Conservation (phyloP, 768 basidiomycete species). For the Leucocoprinus leucothites region DNA sequence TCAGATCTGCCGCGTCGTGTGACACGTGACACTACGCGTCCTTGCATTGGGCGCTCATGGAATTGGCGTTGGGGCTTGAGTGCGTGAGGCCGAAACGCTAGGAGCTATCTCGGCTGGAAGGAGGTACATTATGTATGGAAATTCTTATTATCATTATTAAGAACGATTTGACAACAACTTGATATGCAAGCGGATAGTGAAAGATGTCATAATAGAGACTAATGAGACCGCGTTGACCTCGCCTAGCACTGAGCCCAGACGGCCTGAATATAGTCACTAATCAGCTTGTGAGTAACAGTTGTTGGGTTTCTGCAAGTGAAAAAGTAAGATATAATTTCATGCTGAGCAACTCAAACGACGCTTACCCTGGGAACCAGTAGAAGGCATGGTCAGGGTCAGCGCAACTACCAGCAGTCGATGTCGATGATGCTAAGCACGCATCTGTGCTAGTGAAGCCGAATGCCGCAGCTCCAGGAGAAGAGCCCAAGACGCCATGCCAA, state of each 20-base stretch:
- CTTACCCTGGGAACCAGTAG: constrained; percentile 9
- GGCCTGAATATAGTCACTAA: constrained; percentile 10
- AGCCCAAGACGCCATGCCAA: constrained; percentile 42
- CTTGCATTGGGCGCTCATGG: background rate
- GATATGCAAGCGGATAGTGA: too few species aligned
- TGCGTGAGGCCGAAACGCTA: too few species aligned
- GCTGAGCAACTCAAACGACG: background rate
- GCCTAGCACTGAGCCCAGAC: constrained; percentile 8
- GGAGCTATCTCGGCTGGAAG: too few species aligned
- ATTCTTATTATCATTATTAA: too few species aligned
- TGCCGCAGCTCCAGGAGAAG: constrained; percentile 40
- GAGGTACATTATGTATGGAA: too few species aligned
- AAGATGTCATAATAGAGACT: too few species aligned
- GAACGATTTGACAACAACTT: too few species aligned
- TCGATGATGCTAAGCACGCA: constrained; percentile 2
- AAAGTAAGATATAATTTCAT: background rate
- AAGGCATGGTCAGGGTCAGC: constrained; percentile 8
- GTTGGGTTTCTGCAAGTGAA: background rate
- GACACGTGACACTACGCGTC: background rate
- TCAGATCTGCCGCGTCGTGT: background rate
- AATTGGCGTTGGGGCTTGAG: too few species aligned
- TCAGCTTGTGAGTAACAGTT: constrained; percentile 4
- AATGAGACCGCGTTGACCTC: too few species aligned
- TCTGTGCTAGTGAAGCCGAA: constrained; percentile 43
- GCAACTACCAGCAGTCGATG: constrained; percentile 5